Evolutionary conservation across 208 protist genomes (phyloP).

Genomic region (Acanthamoeba castellanii): DNA sequence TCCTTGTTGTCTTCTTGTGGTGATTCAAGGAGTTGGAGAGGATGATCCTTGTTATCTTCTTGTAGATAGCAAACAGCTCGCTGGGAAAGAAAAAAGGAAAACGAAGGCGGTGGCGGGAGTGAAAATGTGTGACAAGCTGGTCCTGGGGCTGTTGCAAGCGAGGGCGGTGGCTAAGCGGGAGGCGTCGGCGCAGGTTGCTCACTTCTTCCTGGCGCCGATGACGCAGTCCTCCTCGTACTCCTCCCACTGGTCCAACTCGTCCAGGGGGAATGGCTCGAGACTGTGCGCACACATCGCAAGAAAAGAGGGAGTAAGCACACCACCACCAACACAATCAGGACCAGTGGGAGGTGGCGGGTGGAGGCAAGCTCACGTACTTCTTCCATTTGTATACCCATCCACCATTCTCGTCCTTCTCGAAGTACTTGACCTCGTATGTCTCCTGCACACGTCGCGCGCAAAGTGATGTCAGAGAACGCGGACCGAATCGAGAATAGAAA

Average conservation of each 20-base stretch:
- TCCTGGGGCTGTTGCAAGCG: background rate
- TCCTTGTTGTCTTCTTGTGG: no score
- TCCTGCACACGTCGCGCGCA: background rate
- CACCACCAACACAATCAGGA: background rate
- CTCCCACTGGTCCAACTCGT: conserved; percentile 54
- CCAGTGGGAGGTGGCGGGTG: background rate
- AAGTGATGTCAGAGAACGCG: background rate
- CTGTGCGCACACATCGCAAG: background rate
- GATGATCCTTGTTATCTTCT: background rate
- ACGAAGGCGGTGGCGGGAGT: background rate
- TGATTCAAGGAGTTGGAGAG: no score
- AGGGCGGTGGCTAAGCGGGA: no score
- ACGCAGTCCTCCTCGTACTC: conserved; percentile 46
- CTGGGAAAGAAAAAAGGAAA: background rate
- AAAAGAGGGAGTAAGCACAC: background rate
- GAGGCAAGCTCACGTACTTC: conserved; percentile 7
- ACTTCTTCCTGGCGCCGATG: conserved; percentile 56
- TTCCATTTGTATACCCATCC: conserved; percentile 55
- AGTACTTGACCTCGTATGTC: conserved; percentile 10
- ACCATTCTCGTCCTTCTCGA: conserved; percentile 52
- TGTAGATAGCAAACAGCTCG: conserved; percentile 1
- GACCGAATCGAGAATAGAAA: background rate
- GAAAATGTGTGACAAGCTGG: background rate
- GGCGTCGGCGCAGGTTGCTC: background rate
- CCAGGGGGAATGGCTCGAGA: conserved; percentile 41